Conservation (phyloP, 2,329 filamentous ascomycete genomes). For the Cryphonectria carpinicola region DNA sequence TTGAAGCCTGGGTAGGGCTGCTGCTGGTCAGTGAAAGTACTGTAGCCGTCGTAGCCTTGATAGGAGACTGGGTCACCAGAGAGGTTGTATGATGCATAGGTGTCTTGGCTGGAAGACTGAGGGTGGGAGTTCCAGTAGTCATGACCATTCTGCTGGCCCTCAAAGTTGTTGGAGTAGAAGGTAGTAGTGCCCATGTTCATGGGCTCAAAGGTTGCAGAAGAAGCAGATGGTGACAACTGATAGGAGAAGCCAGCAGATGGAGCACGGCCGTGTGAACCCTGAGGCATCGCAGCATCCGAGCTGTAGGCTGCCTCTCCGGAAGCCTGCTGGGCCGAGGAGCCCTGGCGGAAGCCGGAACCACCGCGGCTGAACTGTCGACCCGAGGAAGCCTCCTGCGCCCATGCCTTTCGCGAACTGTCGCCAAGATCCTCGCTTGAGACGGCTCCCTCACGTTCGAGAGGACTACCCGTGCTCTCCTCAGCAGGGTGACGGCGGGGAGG, state of each 20-base stretch:
- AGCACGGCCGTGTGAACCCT: not conserved
- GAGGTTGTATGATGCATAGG: not conserved
- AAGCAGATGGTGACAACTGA: constrained; percentile 13
- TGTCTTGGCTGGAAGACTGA: not conserved
- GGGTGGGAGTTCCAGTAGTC: not conserved
- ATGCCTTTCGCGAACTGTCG: constrained; percentile 1
- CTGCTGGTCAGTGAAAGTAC: not conserved
- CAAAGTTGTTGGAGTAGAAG: not conserved
- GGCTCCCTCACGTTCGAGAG: constrained; percentile 10
- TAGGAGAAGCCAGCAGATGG: constrained; percentile 3
- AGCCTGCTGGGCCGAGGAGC: not conserved
- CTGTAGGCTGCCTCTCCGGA: not conserved
- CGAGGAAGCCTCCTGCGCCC: not conserved
- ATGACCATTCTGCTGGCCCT: not conserved
- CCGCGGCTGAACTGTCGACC: not conserved
- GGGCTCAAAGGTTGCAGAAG: constrained; percentile 3
- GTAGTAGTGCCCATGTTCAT: not conserved
- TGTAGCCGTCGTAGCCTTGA: not conserved
- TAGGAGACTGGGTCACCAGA: not conserved
- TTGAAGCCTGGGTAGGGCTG: constrained; percentile 5
- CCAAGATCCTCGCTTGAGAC: constrained; percentile 10
- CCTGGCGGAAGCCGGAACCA: not conserved
- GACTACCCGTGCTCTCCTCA: constrained; percentile 27
- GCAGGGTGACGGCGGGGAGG: constrained; percentile 25
- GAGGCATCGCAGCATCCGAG: not conserved